These are phyloP conservation scores for Triticum urartu DNA, from an alignment of 176 grass and related monocot genomes.

Conservation along the genomic window DNA sequence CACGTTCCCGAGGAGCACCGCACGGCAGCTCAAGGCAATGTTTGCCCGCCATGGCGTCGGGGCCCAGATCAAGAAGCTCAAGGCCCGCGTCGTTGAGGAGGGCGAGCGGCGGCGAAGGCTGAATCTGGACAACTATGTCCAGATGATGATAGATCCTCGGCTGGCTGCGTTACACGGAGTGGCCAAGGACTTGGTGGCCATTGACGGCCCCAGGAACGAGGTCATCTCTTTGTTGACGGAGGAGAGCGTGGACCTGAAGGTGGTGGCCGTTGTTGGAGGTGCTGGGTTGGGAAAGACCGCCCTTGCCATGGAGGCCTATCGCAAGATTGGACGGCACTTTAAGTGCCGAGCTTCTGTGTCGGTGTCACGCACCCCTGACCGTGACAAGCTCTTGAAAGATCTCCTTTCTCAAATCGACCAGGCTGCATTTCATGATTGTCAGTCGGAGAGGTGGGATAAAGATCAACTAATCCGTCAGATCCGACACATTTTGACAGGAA, in stretches of 20 bases:
- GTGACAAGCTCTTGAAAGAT: neutral
- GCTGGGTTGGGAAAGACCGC: neutral
- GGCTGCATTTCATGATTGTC: neutral
- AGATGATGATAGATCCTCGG: neutral
- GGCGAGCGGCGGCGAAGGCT: neutral
- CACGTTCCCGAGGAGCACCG: neutral
- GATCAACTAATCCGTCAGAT: neutral
- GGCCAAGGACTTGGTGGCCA: neutral
- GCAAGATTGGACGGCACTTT: neutral
- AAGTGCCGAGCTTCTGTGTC: neutral
- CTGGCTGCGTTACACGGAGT: neutral
- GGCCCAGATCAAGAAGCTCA: neutral
- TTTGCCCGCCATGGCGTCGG: neutral
- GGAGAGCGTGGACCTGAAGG: neutral
- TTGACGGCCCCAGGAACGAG: neutral
- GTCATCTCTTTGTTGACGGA: neutral
- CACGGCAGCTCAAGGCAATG: neutral
- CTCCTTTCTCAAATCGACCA: neutral
- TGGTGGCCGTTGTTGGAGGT: neutral
- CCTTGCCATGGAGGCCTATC: neutral
- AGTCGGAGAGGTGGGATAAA: neutral
- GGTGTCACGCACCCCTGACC: neutral
- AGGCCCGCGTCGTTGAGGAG: neutral
- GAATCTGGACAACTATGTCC: neutral
- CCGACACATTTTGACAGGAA: neutral